phyloP scores from a whole-genome alignment of 257 asterid species.

The Pogostemon cablin region DNA sequence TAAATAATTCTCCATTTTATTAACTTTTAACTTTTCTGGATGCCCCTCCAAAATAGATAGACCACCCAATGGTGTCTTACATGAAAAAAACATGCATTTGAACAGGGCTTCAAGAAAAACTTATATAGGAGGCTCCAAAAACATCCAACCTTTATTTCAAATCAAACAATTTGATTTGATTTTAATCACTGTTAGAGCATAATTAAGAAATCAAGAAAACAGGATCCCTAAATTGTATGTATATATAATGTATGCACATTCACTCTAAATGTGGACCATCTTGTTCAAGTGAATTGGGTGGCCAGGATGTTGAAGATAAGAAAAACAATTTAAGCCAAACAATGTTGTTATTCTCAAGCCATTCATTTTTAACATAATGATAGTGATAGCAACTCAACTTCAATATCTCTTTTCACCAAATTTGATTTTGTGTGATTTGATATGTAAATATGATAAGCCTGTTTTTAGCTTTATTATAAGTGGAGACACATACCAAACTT shows the following conservation, averaged over 20 bases:
- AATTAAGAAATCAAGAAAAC: slow-evolving; percentile 7
- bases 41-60: too few relatives aligned
- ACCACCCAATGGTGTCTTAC: too few relatives aligned
- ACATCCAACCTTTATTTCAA: too few relatives aligned
- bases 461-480: neutral
- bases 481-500: neutral
- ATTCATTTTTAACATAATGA: neutral
- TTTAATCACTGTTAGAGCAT: too few relatives aligned
- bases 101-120: too few relatives aligned
- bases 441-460: neutral
- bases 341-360: slow-evolving; percentile 9
- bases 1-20: too few relatives aligned
- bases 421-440: neutral
- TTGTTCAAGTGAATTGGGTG: slow-evolving; percentile 13
- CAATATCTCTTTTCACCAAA: neutral
- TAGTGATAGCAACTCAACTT: slow-evolving; percentile 16
- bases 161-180: too few relatives aligned
- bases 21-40: too few relatives aligned
- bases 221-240: slow-evolving; percentile 4
- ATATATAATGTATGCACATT: slow-evolving; percentile 4
- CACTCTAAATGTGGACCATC: slow-evolving; percentile 33
- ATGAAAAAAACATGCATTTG: too few relatives aligned
- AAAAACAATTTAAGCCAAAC: slow-evolving; percentile 26
- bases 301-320: slow-evolving; percentile 28
- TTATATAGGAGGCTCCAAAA: too few relatives aligned